phyloP scores from a whole-genome alignment of 2,329 filamentous ascomycete species.

The Venturia pyrina region DNA sequence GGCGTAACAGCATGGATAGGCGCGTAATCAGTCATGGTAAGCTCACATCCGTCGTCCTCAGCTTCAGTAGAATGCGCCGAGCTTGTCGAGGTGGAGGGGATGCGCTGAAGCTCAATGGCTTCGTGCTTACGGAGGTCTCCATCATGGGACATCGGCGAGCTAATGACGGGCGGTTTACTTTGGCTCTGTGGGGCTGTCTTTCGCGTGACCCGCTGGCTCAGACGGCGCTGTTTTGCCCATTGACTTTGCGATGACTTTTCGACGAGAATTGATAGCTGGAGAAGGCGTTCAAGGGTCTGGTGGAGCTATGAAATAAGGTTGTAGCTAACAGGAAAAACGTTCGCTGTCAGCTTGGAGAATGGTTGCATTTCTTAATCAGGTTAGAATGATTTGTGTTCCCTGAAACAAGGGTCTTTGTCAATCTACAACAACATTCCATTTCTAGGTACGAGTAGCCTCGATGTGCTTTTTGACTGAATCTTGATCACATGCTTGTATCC shows the following conservation, averaged over 20 bases:
- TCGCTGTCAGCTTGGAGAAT: background rate
- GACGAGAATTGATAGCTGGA: background rate
- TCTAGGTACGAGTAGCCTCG: too few relatives aligned
- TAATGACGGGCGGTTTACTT: background rate
- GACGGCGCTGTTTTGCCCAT: background rate
- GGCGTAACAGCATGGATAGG: background rate
- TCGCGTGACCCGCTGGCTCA: background rate
- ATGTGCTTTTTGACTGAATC: too few relatives aligned
- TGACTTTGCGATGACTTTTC: background rate
- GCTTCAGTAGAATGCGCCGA: background rate
- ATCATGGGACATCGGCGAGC: background rate
- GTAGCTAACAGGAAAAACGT: background rate
- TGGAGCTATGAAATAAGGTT: background rate
- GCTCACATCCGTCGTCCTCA: background rate
- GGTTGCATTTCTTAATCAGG: background rate
- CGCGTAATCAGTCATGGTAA: background rate
- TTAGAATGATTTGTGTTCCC: background rate
- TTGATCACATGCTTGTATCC: too few relatives aligned
- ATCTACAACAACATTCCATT: too few relatives aligned
- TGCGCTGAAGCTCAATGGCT: constrained; percentile 1
- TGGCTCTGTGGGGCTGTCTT: background rate
- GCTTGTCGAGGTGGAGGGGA: background rate
- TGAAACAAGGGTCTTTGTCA: background rate
- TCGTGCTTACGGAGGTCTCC: background rate
- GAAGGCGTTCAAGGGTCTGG: background rate